Conservation (phyloP, 208 protist species). For the Trypanosoma conorhini region DNA sequence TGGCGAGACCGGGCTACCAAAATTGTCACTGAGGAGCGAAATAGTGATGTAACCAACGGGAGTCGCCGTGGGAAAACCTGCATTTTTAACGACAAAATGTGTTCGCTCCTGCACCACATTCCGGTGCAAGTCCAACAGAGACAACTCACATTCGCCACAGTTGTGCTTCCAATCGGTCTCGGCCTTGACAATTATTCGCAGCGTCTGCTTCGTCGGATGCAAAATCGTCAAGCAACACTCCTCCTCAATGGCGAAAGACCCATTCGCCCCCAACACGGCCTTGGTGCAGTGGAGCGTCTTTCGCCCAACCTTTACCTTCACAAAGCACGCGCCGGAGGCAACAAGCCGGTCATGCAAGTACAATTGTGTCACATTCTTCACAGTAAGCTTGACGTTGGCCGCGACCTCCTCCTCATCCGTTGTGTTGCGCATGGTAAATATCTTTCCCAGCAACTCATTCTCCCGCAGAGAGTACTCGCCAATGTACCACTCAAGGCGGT, state of each 20-base stretch:
- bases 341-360: conserved; percentile 42
- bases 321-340: conserved; percentile 43
- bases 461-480: conserved; percentile 59
- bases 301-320: conserved; percentile 53
- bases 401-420: conserved; percentile 1
- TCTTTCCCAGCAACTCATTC: conserved; percentile 30
- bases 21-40: conserved; percentile 49
- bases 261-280: conserved; percentile 34
- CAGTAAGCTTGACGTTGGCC: conserved; percentile 38
- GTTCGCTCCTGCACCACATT: conserved; percentile 52
- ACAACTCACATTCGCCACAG: conserved; percentile 65
- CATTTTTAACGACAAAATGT: conserved; percentile 63
- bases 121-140: conserved; percentile 53
- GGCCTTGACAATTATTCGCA: conserved; percentile 54
- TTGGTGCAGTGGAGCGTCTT: conserved; percentile 41
- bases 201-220: conserved; percentile 38
- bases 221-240: conserved; percentile 43
- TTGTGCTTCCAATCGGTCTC: conserved; percentile 36
- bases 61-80: conserved; percentile 33
- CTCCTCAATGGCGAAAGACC: conserved; percentile 53
- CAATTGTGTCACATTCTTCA: conserved; percentile 55
- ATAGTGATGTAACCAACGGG: conserved; percentile 68
- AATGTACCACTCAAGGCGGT: conserved; percentile 82
- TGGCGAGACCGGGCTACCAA: conserved; percentile 42
- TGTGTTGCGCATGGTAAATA: conserved; percentile 6